Evolutionary conservation across 2,329 filamentous ascomycete genomes (phyloP).

Genomic region (Fusarium gaditjirri): DNA sequence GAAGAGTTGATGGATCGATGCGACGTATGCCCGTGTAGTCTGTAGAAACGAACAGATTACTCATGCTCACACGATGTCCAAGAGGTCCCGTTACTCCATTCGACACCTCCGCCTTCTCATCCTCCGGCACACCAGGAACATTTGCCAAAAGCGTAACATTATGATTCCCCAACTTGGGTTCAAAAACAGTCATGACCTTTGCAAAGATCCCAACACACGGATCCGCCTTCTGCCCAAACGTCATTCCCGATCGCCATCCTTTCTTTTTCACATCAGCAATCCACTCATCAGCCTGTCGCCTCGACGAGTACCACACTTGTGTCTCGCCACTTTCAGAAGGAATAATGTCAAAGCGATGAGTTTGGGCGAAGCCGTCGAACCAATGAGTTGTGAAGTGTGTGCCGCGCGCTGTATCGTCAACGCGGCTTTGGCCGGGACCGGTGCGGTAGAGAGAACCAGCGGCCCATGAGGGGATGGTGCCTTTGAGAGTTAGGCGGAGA

Average conservation of each 20-base stretch:
- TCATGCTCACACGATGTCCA: conserved; percentile 53
- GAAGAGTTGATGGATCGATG: conserved; percentile 76
- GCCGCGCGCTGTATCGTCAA: conserved; percentile 68
- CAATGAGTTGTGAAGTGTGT: conserved; percentile 75
- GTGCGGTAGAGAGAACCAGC: conserved; percentile 79
- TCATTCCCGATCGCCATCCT: conserved; percentile 66
- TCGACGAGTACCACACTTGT: conserved; percentile 75
- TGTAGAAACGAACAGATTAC: conserved; percentile 64
- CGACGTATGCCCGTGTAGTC: conserved; percentile 68
- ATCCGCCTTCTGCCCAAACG: conserved; percentile 78
- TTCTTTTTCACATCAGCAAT: conserved; percentile 69
- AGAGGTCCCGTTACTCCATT: not conserved
- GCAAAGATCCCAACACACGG: conserved; percentile 79
- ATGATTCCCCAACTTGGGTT: conserved; percentile 59
- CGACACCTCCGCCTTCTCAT: not conserved
- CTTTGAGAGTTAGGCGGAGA: conserved; percentile 70
- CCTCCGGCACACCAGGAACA: conserved; percentile 64
- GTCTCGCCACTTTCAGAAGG: conserved; percentile 46
- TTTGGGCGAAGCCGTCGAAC: conserved; percentile 81
- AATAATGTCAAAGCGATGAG: conserved; percentile 78
- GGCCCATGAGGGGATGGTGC: conserved; percentile 75
- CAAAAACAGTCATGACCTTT: conserved; percentile 74
- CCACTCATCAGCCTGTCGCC: conserved; percentile 72
- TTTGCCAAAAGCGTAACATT: conserved; percentile 71
- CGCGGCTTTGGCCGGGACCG: conserved; percentile 73